Evolutionary conservation across 345 rosid genomes (phyloP).

Genomic region (Citrus hindsii): DNA sequence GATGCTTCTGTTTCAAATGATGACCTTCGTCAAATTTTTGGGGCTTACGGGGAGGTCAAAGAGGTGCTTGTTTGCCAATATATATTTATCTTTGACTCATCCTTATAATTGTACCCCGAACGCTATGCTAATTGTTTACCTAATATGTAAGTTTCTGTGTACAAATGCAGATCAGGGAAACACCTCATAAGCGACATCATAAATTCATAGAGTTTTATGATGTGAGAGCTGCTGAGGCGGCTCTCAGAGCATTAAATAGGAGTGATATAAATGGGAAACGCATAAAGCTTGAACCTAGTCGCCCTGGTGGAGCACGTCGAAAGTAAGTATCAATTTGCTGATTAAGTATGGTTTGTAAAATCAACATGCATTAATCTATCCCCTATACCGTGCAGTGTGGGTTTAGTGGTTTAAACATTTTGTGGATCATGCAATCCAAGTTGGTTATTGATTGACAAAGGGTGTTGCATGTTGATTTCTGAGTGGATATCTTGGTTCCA

Average conservation of each 20-base stretch:
- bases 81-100: not conserved
- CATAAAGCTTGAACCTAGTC: conserved; percentile 96
- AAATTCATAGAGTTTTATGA: conserved; percentile 92
- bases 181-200: conserved; percentile 88
- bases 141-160: conserved; percentile 3
- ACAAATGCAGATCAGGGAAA: conserved; percentile 82
- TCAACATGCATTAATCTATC: not conserved
- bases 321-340: conserved; percentile 42
- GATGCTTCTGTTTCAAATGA: conserved; percentile 86
- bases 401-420: not conserved
- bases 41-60: conserved; percentile 89
- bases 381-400: not conserved
- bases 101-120: not conserved
- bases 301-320: conserved; percentile 94
- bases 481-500: not conserved
- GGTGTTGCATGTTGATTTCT: not conserved
- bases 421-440: not conserved
- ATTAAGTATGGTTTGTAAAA: not conserved
- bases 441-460: conserved; percentile 2
- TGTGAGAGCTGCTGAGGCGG: conserved; percentile 92
- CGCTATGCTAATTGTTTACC: not conserved
- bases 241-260: conserved; percentile 79
- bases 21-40: conserved; percentile 74
- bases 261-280: conserved; percentile 97
- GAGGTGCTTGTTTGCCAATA: conserved; percentile 46